Base-by-base conservation (phyloP, 768 basidiomycete species). In the Suillus hirtellus region DNA sequence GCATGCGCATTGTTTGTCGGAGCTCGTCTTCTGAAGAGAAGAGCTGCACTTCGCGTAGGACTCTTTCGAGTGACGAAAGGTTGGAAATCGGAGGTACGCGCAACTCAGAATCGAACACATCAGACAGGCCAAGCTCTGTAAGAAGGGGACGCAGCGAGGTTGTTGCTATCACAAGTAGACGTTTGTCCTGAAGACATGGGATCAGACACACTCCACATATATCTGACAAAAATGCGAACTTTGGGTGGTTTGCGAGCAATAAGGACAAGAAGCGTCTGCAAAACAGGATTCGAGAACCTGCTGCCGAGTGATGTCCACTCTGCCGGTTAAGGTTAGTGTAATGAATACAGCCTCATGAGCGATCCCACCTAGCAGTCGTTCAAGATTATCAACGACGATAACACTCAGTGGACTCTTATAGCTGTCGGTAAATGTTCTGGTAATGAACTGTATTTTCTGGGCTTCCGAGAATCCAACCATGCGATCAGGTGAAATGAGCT, bases 321-420 rank as follows among this genome's bases (percentile, higher is more conserved):
- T 95, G 64, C 14, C 42, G 19, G 12, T 53, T n/a, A 54, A n/a
- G 17, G 43, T 44, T 3, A 27, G 59, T 12, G 17, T 24, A 24
- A 24, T 58, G 24, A 11, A 12, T 58, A 40, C 10, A 17, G 1
- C 24, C 24, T 6, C 7, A 9, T 21, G 19, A 4, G 52, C 1
- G 15, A 19, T 72, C 88, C 64, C 52, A 95, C 95, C 96, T 58
- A 99, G 81, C 62, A 99, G 78, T 42, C 96, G 86, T 76, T 99
- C 97, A 63, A 99, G 83, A 68, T 89, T 95, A 72, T 99, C 97
- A 14, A 99, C 89, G 10, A 99, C 94, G 60, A 99, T 88, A 3
- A 99, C 93, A 71, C 96, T 98, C 64, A 96, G 74, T 8, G 96
- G 96, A 81, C 93, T 95, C 84, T 99, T 99, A 77, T 98, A 96